These are phyloP conservation scores for Populus euphratica DNA, from an alignment of 345 rosid genomes.

Conservation along the genomic window DNA sequence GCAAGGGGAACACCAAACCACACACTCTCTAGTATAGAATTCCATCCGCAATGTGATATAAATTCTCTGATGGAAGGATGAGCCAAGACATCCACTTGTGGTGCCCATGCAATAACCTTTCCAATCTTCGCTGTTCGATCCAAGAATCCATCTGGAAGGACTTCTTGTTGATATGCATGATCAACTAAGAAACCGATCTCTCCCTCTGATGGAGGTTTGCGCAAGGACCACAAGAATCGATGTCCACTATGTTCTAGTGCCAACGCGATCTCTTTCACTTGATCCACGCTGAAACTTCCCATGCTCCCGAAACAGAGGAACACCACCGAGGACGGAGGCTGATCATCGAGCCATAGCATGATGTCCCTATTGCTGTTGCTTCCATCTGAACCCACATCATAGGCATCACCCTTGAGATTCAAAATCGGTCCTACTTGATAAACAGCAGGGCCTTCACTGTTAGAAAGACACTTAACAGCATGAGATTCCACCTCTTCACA, in stretches of 20 bases:
- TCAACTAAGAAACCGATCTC: not conserved
- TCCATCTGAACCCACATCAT: not conserved
- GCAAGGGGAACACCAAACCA: constrained; percentile 19
- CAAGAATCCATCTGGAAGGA: constrained; percentile 8
- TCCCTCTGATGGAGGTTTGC: constrained; percentile 2
- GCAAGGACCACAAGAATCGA: constrained; percentile 12
- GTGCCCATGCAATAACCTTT: constrained; percentile 20
- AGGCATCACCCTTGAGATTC: not conserved
- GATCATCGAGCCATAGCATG: constrained; percentile 11
- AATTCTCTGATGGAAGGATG: constrained; percentile 10
- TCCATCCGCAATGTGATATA: constrained; percentile 24
- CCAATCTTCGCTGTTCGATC: constrained; percentile 11
- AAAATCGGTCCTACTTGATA: constrained; percentile 7
- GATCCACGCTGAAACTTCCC: not conserved
- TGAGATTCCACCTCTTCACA: constrained; percentile 8
- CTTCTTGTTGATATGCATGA: not conserved
- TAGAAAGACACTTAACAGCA: not conserved
- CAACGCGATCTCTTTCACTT: not conserved
- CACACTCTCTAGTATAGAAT: constrained; percentile 11
- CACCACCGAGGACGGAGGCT: not conserved
- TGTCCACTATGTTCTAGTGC: not conserved
- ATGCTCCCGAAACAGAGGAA: constrained; percentile 15
- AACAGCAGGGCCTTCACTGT: not conserved
- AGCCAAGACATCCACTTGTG: constrained; percentile 3
- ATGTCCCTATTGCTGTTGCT: not conserved